Evolutionary conservation across 2,329 filamentous ascomycete genomes (phyloP).

Genomic region (Pyrenophora tritici-repentis): DNA sequence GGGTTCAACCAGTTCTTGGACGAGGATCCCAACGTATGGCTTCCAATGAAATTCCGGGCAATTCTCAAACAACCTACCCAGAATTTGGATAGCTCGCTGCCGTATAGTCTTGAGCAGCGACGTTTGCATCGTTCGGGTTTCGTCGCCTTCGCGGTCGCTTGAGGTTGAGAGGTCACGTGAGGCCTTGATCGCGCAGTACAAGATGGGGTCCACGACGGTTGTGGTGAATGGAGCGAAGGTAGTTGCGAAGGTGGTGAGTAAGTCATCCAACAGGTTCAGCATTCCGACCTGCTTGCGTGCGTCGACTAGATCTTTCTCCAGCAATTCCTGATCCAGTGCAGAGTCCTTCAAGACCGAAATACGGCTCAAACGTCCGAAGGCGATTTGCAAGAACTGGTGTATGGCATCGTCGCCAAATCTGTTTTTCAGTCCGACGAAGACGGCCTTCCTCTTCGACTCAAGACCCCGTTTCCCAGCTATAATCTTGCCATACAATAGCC

Average conservation of each 20-base stretch:
- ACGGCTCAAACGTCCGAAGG: slow-evolving; percentile 70
- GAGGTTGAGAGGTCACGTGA: slow-evolving; percentile 50
- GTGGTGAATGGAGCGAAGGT: slow-evolving; percentile 71
- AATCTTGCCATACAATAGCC: slow-evolving; percentile 85
- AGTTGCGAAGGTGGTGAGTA: slow-evolving; percentile 81
- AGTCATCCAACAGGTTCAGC: slow-evolving; percentile 85
- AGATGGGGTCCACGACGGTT: slow-evolving; percentile 72
- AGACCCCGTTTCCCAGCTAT: slow-evolving; percentile 84
- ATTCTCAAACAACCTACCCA: slow-evolving; percentile 77
- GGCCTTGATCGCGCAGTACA: slow-evolving; percentile 79
- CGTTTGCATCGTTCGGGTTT: slow-evolving; percentile 36
- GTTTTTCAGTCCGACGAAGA: slow-evolving; percentile 74
- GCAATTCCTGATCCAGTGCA: slow-evolving; percentile 53
- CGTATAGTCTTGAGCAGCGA: slow-evolving; percentile 70
- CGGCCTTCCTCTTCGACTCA: slow-evolving; percentile 73
- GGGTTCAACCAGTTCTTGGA: slow-evolving; percentile 75
- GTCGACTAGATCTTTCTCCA: slow-evolving; percentile 61
- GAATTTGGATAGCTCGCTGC: slow-evolving; percentile 78
- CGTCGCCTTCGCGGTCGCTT: slow-evolving; percentile 36
- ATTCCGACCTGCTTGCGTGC: slow-evolving; percentile 86
- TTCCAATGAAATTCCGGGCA: slow-evolving; percentile 73
- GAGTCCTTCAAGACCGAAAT: slow-evolving; percentile 62
- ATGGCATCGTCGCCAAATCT: slow-evolving; percentile 76
- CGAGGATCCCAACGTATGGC: slow-evolving; percentile 70
- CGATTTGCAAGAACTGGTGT: slow-evolving; percentile 80